A percentile compares a stretch with the other conserved stretches of the same genome.
Conservation (phyloP, 78 protist species). For the Salpingoeca rosetta region DNA sequence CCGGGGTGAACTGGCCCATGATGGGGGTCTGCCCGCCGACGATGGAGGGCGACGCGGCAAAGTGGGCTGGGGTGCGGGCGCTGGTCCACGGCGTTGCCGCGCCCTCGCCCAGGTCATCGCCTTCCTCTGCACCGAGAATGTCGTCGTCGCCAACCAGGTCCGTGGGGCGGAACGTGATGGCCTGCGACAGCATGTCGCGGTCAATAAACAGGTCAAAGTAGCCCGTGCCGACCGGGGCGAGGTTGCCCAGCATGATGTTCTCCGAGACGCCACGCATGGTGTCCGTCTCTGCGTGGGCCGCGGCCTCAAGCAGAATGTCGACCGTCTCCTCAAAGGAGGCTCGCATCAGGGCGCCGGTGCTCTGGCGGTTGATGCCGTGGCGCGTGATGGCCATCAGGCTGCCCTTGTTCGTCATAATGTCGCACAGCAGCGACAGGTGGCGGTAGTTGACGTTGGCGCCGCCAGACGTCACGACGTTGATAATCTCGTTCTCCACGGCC, state of each 20-base stretch:
- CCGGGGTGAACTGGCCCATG: too few relatives aligned
- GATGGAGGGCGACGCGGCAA: too few relatives aligned
- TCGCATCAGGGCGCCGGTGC: constrained; percentile 65
- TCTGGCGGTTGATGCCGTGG: constrained; percentile 93
- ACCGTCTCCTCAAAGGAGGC: constrained; percentile 98
- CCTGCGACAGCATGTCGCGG: constrained; percentile 49
- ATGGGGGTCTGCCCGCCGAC: background rate
- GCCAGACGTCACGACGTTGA: constrained; percentile 83
- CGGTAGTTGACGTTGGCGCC: constrained; percentile 97
- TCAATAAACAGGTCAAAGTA: constrained; percentile 75
- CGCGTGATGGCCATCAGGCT: constrained; percentile 91
- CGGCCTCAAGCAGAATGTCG: constrained; percentile 95
- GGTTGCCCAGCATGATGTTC: constrained; percentile 92
- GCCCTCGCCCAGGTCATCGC: too few relatives aligned
- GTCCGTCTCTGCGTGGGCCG: constrained; percentile 75
- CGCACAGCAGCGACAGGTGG: constrained; percentile 88
- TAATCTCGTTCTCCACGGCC: constrained; percentile 51
- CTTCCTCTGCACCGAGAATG: too few relatives aligned
- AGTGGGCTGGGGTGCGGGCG: too few relatives aligned
- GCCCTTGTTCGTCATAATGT: constrained; percentile 95
- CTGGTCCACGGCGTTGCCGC: too few relatives aligned
- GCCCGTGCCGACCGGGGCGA: constrained; percentile 87
- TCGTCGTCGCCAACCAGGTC: too few relatives aligned
- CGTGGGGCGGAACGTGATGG: background rate
- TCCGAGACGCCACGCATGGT: constrained; percentile 88